Evolutionary conservation across 2,329 filamentous ascomycete species (phyloP), one percentile per base, ranked within the genome.

Genomic region (Epichloe bromicola): DNA sequence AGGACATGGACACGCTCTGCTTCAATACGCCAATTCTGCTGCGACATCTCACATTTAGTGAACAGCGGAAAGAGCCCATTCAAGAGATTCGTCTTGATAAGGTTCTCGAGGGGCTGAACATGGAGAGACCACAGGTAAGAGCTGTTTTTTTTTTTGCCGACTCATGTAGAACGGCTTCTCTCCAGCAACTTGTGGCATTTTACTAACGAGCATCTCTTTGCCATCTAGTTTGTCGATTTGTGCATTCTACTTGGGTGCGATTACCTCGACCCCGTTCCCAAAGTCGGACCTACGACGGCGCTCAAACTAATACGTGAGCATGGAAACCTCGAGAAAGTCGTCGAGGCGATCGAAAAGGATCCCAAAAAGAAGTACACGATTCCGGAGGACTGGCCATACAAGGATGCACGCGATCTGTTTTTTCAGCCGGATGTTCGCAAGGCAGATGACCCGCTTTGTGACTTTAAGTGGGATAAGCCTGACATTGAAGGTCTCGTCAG

Each of bases 1-100:
- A 98, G 70, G 93, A 98, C 70, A 98, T 98, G 93, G 93, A 98
- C 64, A 98, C 93, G 0, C 73, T 98, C 51, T 97, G 91, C 62
- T 98, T 98, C 68, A 83, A 96, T 61, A 78, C 90, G 48, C 93
- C 93, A 0, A 90, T 98, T 53, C 72, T 98, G 45, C 72, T 98
- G 56, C 80, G 93, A 47, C 90, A 98, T 69, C 78, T 98, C 56
- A 98, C 93, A 2, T 97, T 96, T 67, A 94, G 88, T 64, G 93
- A 98, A 73, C 89, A 95, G 72, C 80, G 91, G 56, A 98, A 98
- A 70, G 90, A 97, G 66, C 93, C 93, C 0, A 96, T 98, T 59
- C 90, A 94, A 61, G 93, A 98, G 67, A 95, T 98, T 48, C 83
- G 88, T 61, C 71, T 97, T 15, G 83, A 88, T 60, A 89, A 86